A percentile compares a stretch with the other conserved stretches of the same genome.
Conservation (phyloP, 176 grass and related monocot genomes). For the Leersia perrieri region DNA sequence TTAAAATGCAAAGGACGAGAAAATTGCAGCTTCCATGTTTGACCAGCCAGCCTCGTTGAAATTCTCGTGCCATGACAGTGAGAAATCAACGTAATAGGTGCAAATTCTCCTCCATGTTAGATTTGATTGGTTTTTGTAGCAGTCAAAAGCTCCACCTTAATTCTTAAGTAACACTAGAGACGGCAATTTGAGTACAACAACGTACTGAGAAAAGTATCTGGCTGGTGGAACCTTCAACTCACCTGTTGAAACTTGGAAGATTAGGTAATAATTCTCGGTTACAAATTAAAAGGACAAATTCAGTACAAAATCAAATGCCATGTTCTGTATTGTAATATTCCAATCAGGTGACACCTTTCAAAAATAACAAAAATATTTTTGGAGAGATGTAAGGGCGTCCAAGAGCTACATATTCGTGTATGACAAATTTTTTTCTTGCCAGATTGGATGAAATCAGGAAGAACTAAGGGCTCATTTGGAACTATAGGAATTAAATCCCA, state of each 20-base stretch:
- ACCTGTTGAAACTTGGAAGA: too few relatives aligned
- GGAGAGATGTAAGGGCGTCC: background rate
- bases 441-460: too few relatives aligned
- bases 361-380: background rate
- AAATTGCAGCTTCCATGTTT: background rate
- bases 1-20: background rate
- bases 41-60: background rate
- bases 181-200: too few relatives aligned
- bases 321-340: background rate
- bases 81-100: background rate
- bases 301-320: background rate
- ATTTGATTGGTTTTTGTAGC: background rate
- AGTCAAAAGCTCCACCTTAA: too few relatives aligned
- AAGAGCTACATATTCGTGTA: background rate
- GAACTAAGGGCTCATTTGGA: too few relatives aligned
- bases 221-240: too few relatives aligned
- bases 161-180: too few relatives aligned
- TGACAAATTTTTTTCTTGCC: too few relatives aligned
- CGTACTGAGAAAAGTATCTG: too few relatives aligned
- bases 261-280: constrained; percentile 6
- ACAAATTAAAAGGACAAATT: background rate
- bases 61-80: background rate
- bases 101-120: background rate
- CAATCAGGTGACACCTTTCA: background rate
- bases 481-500: too few relatives aligned